Evolutionary conservation across 2,329 filamentous ascomycete genomes (phyloP), one percentile per base, ranked within the genome.

Genomic region (Colletotrichum simmondsii): DNA sequence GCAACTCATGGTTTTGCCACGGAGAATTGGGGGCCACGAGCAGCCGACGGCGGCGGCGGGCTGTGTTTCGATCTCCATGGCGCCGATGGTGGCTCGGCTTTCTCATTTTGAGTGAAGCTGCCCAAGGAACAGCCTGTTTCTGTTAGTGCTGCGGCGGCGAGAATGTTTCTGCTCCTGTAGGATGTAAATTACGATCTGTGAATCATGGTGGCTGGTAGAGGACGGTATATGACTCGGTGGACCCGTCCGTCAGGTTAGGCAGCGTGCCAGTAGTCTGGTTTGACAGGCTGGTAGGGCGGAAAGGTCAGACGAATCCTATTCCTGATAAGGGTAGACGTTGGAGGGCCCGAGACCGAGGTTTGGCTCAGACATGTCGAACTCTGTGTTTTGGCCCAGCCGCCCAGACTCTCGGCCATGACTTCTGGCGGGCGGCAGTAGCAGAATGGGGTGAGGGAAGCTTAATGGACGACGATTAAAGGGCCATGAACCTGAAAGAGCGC

Each of bases 221-320:
- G 52, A 26, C 24, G 14, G 32, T n/a, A 14, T 60, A 53, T 69
- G 70, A 72, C 70, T 72, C 70, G 60, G 65, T 19, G 19, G 70
- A 72, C 65, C 70, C 70, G 60, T 59, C 70, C 46, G 59, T 65
- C 42, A 64, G 65, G 59, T 72, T 69, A 72, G 46, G 70, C 70
- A 69, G 70, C 59, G 42, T 65, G 60, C 70, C 70, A 63, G 28
- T 60, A 69, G 58, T 30, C 42, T 46, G 70, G 65, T 65, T 72
- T 72, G 70, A 72, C 70, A 72, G 42, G 42, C 42, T 49, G 67
- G 52, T 30, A 65, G 42, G 54, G 54, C 65, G n/a, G 46, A 64
- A 69, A 72, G 53, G 65, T 70, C 65, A 65, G 70, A 72, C 53
- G 70, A 69, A 72, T 64, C 49, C 61, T 72, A 69, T 69, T 59